Base-by-base conservation (phyloP, 1,284 basidiomycete species). In the Cutaneotrichosporon cyanovorans region DNA sequence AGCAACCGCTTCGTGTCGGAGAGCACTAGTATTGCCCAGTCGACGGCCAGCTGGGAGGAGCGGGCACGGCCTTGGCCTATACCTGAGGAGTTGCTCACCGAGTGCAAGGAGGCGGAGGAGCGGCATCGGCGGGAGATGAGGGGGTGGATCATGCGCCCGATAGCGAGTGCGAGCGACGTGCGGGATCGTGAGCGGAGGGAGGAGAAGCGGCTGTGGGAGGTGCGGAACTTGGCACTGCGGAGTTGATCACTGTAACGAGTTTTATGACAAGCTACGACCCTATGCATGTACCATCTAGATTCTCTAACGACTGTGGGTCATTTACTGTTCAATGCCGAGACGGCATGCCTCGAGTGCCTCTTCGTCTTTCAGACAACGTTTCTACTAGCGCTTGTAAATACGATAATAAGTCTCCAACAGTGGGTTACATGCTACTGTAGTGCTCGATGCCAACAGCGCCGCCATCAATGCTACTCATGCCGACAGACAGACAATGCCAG, bases 41-140 rank as follows among this genome's bases (percentile, higher is more conserved):
- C 44, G 4, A 46, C 48, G 12, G 51, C 46, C 11, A 46, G 45
- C 45, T 52, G 54, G 47, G 54, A 55, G 32, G 50, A 52, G 12
- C 50, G 50, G 28, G 34, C 41, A 38, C 35, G 35, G 25, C 42
- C 42, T 22, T 15, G 9, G 14, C 25, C 25, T 28, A 22, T 53
- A 21, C 34, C 47, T 2, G 37, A 46, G 21, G 54, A 77, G 48
- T 84, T 93, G 61, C 72, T 83, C 58, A 78, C 79, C 51, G 78
- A 77, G 50, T 89, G 87, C 64, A 77, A 78, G 40, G 73, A 74
- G 21, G 89, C 87, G 9, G 87, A 89, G 67, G 80, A 80, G 60
- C 78, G 87, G 49, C 87, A 91, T 73, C 77, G 78, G 40, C 70
- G 69, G 23, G 89, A 93, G 72, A 84, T 90, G 78, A 81, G 79